Evolutionary conservation across 2,329 filamentous ascomycete species (phyloP).

Genomic region (Xylariaceae sp.): DNA sequence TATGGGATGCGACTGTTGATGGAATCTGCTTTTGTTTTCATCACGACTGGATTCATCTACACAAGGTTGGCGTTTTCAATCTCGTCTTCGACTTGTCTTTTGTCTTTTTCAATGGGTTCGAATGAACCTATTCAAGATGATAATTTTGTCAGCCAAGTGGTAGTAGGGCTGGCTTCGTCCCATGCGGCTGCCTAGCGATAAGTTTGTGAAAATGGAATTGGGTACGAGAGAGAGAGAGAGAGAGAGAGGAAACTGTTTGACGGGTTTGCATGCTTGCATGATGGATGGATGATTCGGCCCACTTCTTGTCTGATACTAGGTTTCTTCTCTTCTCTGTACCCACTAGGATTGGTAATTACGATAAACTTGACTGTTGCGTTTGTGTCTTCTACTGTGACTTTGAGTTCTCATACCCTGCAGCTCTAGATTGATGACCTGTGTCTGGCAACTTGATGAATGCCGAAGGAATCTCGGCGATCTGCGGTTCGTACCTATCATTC

Average conservation of each 20-base stretch:
- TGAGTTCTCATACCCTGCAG: neutral
- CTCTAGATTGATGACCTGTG: neutral
- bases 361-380: neutral
- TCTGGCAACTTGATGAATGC: no score
- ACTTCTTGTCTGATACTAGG: conserved; percentile 14
- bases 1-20: neutral
- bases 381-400: neutral
- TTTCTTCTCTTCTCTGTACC: conserved; percentile 24
- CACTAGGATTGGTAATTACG: conserved; percentile 20
- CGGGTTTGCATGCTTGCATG: conserved; percentile 14
- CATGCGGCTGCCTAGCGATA: neutral
- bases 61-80: neutral
- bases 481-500: no score
- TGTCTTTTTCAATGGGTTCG: neutral
- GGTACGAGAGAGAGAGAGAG: neutral
- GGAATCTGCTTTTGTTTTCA: conserved; percentile 2
- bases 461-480: no score
- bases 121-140: neutral
- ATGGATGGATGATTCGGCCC: conserved; percentile 11
- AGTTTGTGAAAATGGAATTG: conserved; percentile 3
- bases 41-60: neutral
- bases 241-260: conserved; percentile 1
- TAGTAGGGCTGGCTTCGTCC: conserved; percentile 1
- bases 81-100: conserved; percentile 5
- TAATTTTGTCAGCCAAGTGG: neutral